Evolutionary conservation across 345 rosid genomes (phyloP), one percentile per base, ranked within the genome.

Genomic region (Aurinia saxatilis): DNA sequence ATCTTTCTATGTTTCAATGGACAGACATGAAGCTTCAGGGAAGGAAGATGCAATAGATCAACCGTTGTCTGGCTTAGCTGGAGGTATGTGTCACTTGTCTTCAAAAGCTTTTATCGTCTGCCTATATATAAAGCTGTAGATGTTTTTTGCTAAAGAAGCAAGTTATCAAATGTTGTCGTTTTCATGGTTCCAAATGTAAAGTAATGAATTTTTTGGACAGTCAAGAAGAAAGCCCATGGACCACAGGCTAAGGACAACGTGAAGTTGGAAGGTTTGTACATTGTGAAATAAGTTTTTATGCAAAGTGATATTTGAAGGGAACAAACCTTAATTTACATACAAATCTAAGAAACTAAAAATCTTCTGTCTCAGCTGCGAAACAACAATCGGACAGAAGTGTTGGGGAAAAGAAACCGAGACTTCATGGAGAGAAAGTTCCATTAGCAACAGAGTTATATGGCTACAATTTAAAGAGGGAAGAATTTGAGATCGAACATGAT

Each of bases 401-500:
- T 29, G 90, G 96, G 62, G 99, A 80, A 80, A 93, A 93, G 79
- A 87, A 89, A 53, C 97, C 71, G 10, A 81, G 95, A 72, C 65
- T 71, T 63, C 70, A 82, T 14, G 84, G 84, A 58, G 90, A 86
- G 34, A 86, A 90, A 61, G 86, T 79, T 40, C 96, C 87, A 52
- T 80, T 85, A 55, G 50, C 82, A 77, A 75, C 85, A 19, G 96
- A 87, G 75, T 67, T 84, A 63, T 81, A 91, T 73, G 96, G 97
- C 70, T 93, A 84, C 74, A 93, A 93, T 73, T 66, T 80, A 60
- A 90, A 90, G 83, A 83, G 99, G 77, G 80, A 80, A 75, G 99
- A 93, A 72, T 90, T 93, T 81, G 99, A 93, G 78, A 66, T 85
- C 60, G 99, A 87, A 77, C 83, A 90, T 57, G 99, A 93, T 66